These are phyloP conservation scores for Aureobasidium musti DNA, from an alignment of 2,329 filamentous ascomycete species.

Conservation along the genomic window DNA sequence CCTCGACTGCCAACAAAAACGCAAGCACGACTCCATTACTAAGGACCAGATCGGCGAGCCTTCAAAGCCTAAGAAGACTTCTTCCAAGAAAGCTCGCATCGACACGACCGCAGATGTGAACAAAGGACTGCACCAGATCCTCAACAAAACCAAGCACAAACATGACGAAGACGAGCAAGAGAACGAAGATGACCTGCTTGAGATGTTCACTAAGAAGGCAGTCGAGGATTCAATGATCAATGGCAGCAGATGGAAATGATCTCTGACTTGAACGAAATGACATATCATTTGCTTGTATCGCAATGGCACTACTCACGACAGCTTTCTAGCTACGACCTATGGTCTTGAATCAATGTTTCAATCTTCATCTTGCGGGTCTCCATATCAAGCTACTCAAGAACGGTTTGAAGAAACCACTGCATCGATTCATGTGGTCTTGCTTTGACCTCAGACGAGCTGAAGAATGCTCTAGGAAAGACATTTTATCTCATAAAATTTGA, in stretches of 20 bases:
- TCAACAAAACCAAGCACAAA: not conserved
- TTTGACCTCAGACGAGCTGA: too few species aligned
- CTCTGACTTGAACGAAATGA: too few species aligned
- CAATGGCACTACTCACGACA: too few species aligned
- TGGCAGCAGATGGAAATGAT: not conserved
- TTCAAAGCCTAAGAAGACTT: not conserved
- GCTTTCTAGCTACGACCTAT: too few species aligned
- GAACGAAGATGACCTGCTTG: not conserved
- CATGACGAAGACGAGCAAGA: not conserved
- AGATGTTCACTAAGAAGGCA: conserved; percentile 5
- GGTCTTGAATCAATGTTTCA: too few species aligned
- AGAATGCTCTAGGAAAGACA: too few species aligned
- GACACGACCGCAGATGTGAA: not conserved
- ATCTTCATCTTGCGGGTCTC: too few species aligned
- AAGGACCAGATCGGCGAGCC: not conserved
- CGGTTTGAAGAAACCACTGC: too few species aligned
- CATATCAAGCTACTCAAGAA: too few species aligned
- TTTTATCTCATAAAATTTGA: too few species aligned
- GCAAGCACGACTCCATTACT: conserved; percentile 1
- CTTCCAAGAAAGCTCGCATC: not conserved
- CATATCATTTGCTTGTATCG: too few species aligned
- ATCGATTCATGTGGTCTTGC: too few species aligned
- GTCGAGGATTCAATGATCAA: not conserved
- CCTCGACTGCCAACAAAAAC: not conserved
- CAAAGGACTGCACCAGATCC: not conserved